Evolutionary conservation across 352 stramenopile species (phyloP), one percentile per base, ranked within the genome.

Genomic region (Pelagophyceae sp.): DNA sequence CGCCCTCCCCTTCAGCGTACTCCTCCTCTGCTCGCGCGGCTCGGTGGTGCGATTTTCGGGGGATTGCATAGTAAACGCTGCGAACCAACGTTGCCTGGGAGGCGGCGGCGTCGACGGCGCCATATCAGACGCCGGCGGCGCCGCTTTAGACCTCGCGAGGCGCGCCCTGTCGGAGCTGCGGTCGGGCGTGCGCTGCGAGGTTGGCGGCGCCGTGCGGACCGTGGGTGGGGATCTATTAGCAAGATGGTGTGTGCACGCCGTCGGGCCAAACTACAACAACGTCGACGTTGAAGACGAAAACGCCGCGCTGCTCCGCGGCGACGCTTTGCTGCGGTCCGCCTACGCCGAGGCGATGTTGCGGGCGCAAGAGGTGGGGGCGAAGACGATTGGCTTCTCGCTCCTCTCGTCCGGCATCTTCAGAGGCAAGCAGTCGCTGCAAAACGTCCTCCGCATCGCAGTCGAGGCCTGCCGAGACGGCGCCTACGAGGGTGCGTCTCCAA

Each of bases 51-150:
- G 78, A 65, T 86, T 85, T 38, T 40, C 33, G 0, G 79, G 80
- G 29, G 77, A 80, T 27, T 79, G 81, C 25, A 87, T 87, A 35
- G 83, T 87, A 0, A 87, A 87, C 72, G 81, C 83, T 0, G 80
- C 82, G 64, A 87, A 87, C 61, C 33, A n/a, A 33, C 19, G 63
- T 15, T 82, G 78, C 58, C 77, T 80, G 29, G 65, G 64, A 38
- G 78, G 78, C 25, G 65, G 77, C 25, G 78, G 78, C 27, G 79
- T 82, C 23, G 79, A 82, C 65, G 79, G 79, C 35, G 79, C 79
- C 27, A 78, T 82, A 61, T 37, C 6, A 23, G 15, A 33, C 25
- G 77, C 67, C 1, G 79, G 79, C 38, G 79, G 79, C 17, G 5
- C 2, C 11, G 31, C 19, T 2, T 71, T 82, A 23, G 1, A 25